Conservation (phyloP, 148 eudicot genomes). For the Suaeda aralocaspica region DNA sequence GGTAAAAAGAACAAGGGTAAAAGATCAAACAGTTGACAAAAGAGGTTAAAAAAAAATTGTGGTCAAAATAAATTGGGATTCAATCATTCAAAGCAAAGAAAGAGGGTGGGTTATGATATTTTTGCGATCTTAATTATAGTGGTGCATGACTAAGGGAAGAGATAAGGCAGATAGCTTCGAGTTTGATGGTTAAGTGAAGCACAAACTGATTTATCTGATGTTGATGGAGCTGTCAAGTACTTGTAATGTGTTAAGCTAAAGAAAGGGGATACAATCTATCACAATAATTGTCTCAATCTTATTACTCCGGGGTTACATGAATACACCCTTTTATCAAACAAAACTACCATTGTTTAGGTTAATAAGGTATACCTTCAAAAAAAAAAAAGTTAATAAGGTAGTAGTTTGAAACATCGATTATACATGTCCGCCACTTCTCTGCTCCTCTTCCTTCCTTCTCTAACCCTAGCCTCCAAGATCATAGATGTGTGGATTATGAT, state of each 20-base stretch:
- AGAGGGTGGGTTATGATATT: background rate
- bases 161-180: background rate
- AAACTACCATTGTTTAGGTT: no score
- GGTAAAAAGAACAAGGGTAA: background rate
- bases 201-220: background rate
- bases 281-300: no score
- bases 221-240: background rate
- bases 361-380: no score
- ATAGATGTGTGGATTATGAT: no score
- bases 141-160: background rate
- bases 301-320: no score
- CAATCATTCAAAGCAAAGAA: slow-evolving; percentile 15
- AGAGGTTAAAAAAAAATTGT: background rate
- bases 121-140: background rate
- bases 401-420: no score
- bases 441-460: no score
- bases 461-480: no score
- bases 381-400: no score
- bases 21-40: background rate
- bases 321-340: no score
- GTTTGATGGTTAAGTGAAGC: background rate
- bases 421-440: no score
- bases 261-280: no score
- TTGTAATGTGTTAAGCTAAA: background rate
- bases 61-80: background rate